Evolutionary conservation across 331 rosid species (phyloP).

Genomic region (Prunus yedoensis): DNA sequence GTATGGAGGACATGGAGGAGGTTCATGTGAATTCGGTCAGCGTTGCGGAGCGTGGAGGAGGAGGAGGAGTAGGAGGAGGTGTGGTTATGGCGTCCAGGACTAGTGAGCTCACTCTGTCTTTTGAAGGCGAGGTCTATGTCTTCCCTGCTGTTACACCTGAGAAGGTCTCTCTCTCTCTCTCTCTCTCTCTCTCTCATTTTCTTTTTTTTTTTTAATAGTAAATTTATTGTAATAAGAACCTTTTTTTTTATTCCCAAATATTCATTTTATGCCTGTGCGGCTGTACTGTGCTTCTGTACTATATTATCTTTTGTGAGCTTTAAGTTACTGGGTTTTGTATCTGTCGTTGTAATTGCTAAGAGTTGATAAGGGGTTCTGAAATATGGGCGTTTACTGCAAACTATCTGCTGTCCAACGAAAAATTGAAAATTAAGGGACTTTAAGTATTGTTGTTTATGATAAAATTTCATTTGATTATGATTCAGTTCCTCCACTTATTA

Average conservation of each 20-base stretch:
- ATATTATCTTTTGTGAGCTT: neutral
- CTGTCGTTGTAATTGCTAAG: neutral
- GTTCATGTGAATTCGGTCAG: conserved; percentile 38
- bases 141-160: conserved; percentile 91
- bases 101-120: conserved; percentile 94
- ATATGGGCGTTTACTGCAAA: neutral
- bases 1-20: conserved; percentile 71
- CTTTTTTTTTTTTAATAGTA: neutral
- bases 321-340: neutral
- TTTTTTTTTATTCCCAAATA: neutral
- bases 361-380: neutral
- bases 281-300: neutral
- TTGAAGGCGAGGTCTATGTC: conserved; percentile 95
- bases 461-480: neutral
- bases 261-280: neutral
- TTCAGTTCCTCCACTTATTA: no score
- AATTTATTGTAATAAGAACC: neutral
- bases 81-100: conserved; percentile 55
- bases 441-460: neutral
- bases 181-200: neutral
- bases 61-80: conserved; percentile 2
- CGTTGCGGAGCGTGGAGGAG: conserved; percentile 38
- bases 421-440: neutral
- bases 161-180: conserved; percentile 45
- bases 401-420: neutral